A percentile compares a stretch with the other conserved stretches of the same genome.
Conservation (phyloP, 768 basidiomycete species). For the Boletellus ananiceps region DNA sequence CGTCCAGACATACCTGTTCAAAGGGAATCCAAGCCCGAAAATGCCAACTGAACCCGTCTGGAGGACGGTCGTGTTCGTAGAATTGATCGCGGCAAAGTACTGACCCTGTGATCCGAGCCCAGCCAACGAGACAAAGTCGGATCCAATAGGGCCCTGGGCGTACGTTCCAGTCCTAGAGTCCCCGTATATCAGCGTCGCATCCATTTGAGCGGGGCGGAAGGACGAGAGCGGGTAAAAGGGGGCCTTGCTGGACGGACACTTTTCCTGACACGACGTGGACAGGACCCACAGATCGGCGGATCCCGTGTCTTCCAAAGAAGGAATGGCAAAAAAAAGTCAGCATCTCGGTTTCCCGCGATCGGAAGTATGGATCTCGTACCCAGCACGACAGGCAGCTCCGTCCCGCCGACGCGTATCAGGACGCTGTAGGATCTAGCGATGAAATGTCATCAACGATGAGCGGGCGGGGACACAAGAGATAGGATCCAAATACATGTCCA, state of each 20-base stretch:
- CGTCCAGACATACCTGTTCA: slow-evolving; percentile 50
- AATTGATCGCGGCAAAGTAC: slow-evolving; percentile 60
- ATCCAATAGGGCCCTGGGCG: slow-evolving; percentile 60
- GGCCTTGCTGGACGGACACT: slow-evolving; percentile 36
- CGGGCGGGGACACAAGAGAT: neutral
- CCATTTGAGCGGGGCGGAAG: slow-evolving; percentile 45
- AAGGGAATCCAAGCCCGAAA: slow-evolving; percentile 70
- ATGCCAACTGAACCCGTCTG: slow-evolving; percentile 60
- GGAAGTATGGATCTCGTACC: slow-evolving; percentile 36
- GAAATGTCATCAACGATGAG: neutral
- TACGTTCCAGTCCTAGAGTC: slow-evolving; percentile 69
- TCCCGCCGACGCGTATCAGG: slow-evolving; percentile 51
- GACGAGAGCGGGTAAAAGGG: slow-evolving; percentile 46
- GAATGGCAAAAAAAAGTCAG: slow-evolving; percentile 1
- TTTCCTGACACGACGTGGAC: slow-evolving; percentile 49
- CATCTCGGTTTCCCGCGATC: neutral
- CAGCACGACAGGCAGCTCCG: slow-evolving; percentile 51
- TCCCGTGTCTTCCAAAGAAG: slow-evolving; percentile 54
- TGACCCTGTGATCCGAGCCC: slow-evolving; percentile 48
- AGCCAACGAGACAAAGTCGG: slow-evolving; percentile 52
- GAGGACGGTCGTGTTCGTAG: slow-evolving; percentile 61
- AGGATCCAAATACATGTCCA: slow-evolving; percentile 50
- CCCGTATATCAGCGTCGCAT: slow-evolving; percentile 56
- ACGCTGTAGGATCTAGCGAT: slow-evolving; percentile 57
- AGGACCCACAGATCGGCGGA: slow-evolving; percentile 76